These are phyloP conservation scores for Citrullus colocynthis DNA, from an alignment of 306 rosid species.

Conservation along the genomic window DNA sequence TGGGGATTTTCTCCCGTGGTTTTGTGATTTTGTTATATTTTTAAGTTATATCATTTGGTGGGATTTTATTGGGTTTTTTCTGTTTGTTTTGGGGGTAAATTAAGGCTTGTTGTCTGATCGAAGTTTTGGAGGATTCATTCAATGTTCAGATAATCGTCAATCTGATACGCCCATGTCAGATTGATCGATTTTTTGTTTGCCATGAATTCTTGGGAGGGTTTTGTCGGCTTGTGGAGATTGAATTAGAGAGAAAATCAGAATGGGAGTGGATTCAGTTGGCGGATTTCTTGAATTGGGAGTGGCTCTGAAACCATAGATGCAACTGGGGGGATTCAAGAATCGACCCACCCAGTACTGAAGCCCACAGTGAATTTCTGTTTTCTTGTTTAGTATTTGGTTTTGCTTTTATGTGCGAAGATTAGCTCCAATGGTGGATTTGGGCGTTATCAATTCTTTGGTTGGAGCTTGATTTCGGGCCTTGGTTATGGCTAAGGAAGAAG, in stretches of 20 bases:
- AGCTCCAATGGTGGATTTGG: constrained; percentile 28
- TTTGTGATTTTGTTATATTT: neutral
- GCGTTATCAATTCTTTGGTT: constrained; percentile 26
- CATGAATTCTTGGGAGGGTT: constrained; percentile 16
- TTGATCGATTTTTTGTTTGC: constrained; percentile 6
- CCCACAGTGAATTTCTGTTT: neutral
- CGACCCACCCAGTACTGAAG: neutral
- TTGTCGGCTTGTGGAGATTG: constrained; percentile 7
- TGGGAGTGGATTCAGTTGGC: constrained; percentile 88
- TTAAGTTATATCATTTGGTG: neutral
- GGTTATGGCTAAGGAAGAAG: constrained; percentile 69
- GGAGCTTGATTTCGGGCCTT: constrained; percentile 31
- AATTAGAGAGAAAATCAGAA: constrained; percentile 18
- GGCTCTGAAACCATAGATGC: neutral
- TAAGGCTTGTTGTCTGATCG: constrained; percentile 1
- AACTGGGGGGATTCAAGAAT: constrained; percentile 4
- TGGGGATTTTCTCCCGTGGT: neutral
- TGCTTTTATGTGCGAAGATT: constrained; percentile 13
- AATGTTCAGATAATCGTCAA: constrained; percentile 6
- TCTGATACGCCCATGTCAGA: constrained; percentile 5
- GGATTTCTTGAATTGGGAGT: constrained; percentile 15
- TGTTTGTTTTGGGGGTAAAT: neutral
- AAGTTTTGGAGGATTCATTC: constrained; percentile 3
- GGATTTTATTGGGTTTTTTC: neutral
- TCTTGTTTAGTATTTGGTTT: constrained; percentile 1